Base-by-base conservation (phyloP, 2,329 filamentous ascomycete genomes). In the Ophiostoma himal-ulmi region DNA sequence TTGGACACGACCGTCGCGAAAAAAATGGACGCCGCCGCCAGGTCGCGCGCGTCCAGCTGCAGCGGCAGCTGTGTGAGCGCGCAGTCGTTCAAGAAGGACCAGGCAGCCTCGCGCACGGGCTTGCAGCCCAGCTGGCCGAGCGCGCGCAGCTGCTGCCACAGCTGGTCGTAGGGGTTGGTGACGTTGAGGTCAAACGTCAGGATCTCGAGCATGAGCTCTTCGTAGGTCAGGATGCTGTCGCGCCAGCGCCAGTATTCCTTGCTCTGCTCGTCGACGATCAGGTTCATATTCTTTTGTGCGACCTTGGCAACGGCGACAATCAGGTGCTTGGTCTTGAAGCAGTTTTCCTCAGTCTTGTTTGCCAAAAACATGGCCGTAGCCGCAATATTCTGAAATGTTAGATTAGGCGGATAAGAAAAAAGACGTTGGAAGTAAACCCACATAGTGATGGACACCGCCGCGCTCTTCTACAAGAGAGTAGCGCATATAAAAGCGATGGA, bases 171-270 rank as follows among this genome's bases (percentile, higher is more conserved):
- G 0, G 95, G 94, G 72, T 93, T 92, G 74, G 96, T 91, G 37
- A 97, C 84, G 79, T 94, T 92, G 65, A 99, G 84, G 78, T 99
- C 95, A 79, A 99, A 99, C 72, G 94, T 98, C 22, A 99, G 84
- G 65, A 89, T 88, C 79, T 98, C 95, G 20, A 99, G 85, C 82
- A 99, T 91, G 62, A 94, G 83, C 78, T 98, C 95, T 80, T 99
- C 95, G 77, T 96, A 93, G 74, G 91, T 90, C 17, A 98, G 83
- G 71, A 99, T 96, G 71, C 91, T 95, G 78, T 99, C 95, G 72
- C 93, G 88, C 95, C 95, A 99, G 76, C 91, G 88, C 95, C 95
- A 99, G 78, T 95, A 99, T 77, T 99, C 95, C 77, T 97, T 98
- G 75, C 91, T 96, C 79, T 98, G 94, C 80, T 98, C 95, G 78